Evolutionary conservation across 1,139 yeast genomes (phyloP).

Genomic region (Hanseniaspora uvarum): DNA sequence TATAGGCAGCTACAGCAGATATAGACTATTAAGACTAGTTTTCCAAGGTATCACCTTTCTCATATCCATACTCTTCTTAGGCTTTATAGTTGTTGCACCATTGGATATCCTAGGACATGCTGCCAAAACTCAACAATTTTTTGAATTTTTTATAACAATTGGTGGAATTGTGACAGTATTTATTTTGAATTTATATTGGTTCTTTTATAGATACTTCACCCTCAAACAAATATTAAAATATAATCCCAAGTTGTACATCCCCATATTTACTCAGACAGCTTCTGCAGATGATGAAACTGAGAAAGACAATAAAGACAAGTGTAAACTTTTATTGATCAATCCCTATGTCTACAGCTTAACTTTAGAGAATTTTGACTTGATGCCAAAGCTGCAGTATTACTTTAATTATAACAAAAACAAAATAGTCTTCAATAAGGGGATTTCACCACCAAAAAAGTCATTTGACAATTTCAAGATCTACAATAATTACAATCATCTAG

Average conservation of each 20-base stretch:
- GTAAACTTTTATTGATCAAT: not conserved
- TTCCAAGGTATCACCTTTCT: not conserved
- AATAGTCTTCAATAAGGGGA: slow-evolving; percentile 29
- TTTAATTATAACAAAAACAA: slow-evolving; percentile 27
- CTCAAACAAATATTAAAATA: slow-evolving; percentile 54
- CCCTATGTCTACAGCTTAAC: slow-evolving; percentile 33
- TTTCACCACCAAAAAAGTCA: slow-evolving; percentile 25
- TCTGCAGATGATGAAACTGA: slow-evolving; percentile 40
- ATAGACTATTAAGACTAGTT: not conserved
- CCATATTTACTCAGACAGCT: slow-evolving; percentile 51
- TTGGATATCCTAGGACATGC: slow-evolving; percentile 60
- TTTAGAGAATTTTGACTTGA: slow-evolving; percentile 35
- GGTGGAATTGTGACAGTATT: slow-evolving; percentile 58
- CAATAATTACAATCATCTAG: not conserved
- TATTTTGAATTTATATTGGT: slow-evolving; percentile 40
- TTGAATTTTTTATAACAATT: slow-evolving; percentile 67
- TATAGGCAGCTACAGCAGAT: not conserved
- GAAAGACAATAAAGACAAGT: not conserved
- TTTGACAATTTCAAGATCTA: slow-evolving; percentile 5
- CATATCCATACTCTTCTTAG: slow-evolving; percentile 39
- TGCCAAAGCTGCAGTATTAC: slow-evolving; percentile 24
- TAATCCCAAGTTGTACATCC: slow-evolving; percentile 67
- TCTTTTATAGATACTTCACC: slow-evolving; percentile 46
- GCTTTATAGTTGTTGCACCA: slow-evolving; percentile 57
- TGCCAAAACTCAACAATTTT: slow-evolving; percentile 41